A percentile compares a stretch with the other conserved stretches of the same genome.
These are phyloP conservation scores for Parmelia sp. DNA, from an alignment of 495 filamentous ascomycete species.

Conservation along the genomic window DNA sequence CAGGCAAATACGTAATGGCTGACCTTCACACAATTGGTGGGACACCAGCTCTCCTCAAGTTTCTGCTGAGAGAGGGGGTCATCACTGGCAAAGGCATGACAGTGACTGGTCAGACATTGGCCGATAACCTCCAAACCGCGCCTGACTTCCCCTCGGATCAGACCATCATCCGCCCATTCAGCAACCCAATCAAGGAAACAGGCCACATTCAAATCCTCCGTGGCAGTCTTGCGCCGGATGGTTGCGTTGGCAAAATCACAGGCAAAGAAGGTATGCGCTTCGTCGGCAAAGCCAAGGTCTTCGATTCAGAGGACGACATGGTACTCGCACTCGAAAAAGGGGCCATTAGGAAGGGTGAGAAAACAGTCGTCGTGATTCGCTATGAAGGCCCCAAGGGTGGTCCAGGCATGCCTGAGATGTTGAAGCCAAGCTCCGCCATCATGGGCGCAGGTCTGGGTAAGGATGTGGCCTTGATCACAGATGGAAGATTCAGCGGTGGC, in stretches of 20 bases:
- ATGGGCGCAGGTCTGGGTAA: conserved; percentile 81
- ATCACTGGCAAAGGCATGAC: conserved; percentile 85
- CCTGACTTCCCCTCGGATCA: conserved; percentile 78
- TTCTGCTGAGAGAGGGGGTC: conserved; percentile 82
- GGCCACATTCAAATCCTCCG: conserved; percentile 97
- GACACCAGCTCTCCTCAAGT: conserved; percentile 83
- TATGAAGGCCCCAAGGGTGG: conserved; percentile 58
- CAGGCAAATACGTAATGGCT: conserved; percentile 93
- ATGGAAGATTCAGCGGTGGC: conserved; percentile 55
- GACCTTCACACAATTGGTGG: conserved; percentile 88
- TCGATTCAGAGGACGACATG: conserved; percentile 78
- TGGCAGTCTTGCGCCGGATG: conserved; percentile 82
- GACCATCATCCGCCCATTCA: conserved; percentile 84
- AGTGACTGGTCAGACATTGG: conserved; percentile 89
- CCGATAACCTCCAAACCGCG: conserved; percentile 76
- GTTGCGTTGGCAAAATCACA: conserved; percentile 95
- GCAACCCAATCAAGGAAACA: conserved; percentile 85
- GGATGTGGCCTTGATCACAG: conserved; percentile 70
- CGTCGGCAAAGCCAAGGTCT: conserved; percentile 80
- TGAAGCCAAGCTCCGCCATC: conserved; percentile 75
- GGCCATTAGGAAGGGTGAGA: conserved; percentile 92
- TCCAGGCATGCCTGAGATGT: conserved; percentile 73
- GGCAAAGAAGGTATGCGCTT: conserved; percentile 93
- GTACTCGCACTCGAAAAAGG: conserved; percentile 68
- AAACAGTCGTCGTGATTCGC: conserved; percentile 94